A percentile compares a stretch with the other conserved stretches of the same genome.
Evolutionary conservation across 768 basidiomycete genomes (phyloP).

Genomic region (Trametes coccinea): DNA sequence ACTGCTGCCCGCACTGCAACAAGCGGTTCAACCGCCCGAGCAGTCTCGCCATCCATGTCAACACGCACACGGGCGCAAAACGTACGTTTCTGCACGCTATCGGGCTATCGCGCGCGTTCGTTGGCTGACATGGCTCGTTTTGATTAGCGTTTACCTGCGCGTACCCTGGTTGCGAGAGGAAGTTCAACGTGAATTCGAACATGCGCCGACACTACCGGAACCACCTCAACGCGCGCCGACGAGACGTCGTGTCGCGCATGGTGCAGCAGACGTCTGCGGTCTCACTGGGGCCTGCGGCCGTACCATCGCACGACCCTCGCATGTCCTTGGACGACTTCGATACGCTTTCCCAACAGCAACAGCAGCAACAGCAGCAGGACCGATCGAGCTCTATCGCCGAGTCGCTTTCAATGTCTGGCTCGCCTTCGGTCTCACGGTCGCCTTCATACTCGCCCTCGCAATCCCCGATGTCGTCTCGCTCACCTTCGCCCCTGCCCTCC

Average conservation of each 20-base stretch:
- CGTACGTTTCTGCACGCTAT: not conserved
- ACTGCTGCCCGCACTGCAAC: conserved; percentile 44
- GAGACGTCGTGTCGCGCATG: conserved; percentile 16
- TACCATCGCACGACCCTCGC: not conserved
- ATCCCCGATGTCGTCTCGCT: conserved; percentile 2
- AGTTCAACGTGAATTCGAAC: conserved; percentile 84
- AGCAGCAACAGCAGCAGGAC: not conserved
- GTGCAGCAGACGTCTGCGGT: conserved; percentile 13
- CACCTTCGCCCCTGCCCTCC: conserved; percentile 17
- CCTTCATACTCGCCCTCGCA: conserved; percentile 3
- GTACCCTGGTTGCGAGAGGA: conserved; percentile 65
- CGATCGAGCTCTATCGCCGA: not conserved
- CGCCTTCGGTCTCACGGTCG: conserved; percentile 12
- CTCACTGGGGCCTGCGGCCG: not conserved
- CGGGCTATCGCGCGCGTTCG: not conserved
- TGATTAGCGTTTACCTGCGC: conserved; percentile 62
- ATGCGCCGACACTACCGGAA: conserved; percentile 81
- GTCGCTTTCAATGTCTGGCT: conserved; percentile 5
- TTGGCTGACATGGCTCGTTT: not conserved
- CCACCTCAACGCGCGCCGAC: conserved; percentile 39
- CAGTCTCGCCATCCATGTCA: conserved; percentile 64
- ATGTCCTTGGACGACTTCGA: not conserved
- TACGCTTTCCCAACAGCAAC: not conserved
- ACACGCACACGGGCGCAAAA: conserved; percentile 64
- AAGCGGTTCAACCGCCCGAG: conserved; percentile 73